Evolutionary conservation across 805 yeast species (phyloP).

Genomic region (Sugiyamaella boreocaroliniensis): DNA sequence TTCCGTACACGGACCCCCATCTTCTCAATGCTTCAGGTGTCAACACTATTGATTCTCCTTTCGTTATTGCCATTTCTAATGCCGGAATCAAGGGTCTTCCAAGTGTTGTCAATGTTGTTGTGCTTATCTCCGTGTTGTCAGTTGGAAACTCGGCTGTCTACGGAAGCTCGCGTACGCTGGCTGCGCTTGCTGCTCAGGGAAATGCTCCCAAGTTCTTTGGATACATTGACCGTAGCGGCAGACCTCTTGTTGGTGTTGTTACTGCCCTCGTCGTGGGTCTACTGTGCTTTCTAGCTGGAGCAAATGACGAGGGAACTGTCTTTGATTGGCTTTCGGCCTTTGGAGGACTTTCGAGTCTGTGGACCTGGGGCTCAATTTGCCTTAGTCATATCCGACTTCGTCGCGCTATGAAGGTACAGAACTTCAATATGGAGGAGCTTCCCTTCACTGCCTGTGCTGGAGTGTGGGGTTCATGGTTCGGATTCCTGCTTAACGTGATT

Average conservation of each 20-base stretch:
- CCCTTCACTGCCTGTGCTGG: slow-evolving; percentile 63
- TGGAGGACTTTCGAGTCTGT: slow-evolving; percentile 64
- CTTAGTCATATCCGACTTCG: slow-evolving; percentile 63
- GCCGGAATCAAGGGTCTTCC: slow-evolving; percentile 63
- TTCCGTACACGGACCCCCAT: slow-evolving; percentile 50
- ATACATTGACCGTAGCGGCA: slow-evolving; percentile 61
- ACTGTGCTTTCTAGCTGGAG: slow-evolving; percentile 52
- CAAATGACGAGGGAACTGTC: slow-evolving; percentile 47
- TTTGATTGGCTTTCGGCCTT: slow-evolving; percentile 70
- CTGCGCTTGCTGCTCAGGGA: slow-evolving; percentile 57
- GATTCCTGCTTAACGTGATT: slow-evolving; percentile 53
- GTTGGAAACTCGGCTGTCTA: slow-evolving; percentile 66
- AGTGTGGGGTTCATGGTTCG: slow-evolving; percentile 57
- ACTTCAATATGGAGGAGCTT: slow-evolving; percentile 59
- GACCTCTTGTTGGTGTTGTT: slow-evolving; percentile 59
- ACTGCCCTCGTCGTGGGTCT: slow-evolving; percentile 40
- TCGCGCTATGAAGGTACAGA: slow-evolving; percentile 52
- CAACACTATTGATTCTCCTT: slow-evolving; percentile 61
- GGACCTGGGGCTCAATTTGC: slow-evolving; percentile 72
- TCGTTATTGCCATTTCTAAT: slow-evolving; percentile 58
- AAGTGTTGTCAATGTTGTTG: slow-evolving; percentile 63
- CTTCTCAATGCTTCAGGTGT: slow-evolving; percentile 44
- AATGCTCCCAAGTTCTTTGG: slow-evolving; percentile 54
- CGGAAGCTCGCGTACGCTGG: slow-evolving; percentile 61
- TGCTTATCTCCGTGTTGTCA: slow-evolving; percentile 58